These are phyloP conservation scores for Amorphotheca resinae DNA, from an alignment of 495 filamentous ascomycete species.

Conservation along the genomic window DNA sequence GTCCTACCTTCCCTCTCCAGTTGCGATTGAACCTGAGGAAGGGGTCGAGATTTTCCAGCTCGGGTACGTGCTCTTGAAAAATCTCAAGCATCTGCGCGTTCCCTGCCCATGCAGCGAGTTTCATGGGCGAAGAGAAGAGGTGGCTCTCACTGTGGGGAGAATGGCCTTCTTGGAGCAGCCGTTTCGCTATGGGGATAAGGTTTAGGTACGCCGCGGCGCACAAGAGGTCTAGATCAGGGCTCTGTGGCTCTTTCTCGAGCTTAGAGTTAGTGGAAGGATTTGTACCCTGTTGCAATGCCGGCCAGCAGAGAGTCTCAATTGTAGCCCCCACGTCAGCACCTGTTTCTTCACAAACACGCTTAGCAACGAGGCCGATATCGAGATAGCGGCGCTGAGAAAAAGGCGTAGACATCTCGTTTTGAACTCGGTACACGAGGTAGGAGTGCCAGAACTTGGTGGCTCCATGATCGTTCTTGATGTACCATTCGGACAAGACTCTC, in stretches of 20 bases:
- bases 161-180: conserved; percentile 9
- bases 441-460: conserved; percentile 14
- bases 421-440: conserved; percentile 15
- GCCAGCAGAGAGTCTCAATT: conserved; percentile 15
- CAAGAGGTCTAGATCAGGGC: conserved; percentile 6
- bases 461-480: conserved; percentile 5
- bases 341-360: conserved; percentile 8
- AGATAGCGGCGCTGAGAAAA: conserved; percentile 3
- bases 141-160: not conserved
- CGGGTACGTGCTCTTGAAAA: conserved; percentile 11
- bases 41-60: not conserved
- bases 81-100: conserved; percentile 9
- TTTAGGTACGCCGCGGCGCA: conserved; percentile 13
- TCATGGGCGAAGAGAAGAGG: conserved; percentile 13
- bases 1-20: conserved; percentile 3
- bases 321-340: not conserved
- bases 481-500: not conserved
- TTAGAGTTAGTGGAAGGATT: too few species aligned
- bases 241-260: not conserved
- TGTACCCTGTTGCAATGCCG: conserved; percentile 3
- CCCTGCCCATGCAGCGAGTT: conserved; percentile 13
- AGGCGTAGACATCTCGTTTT: conserved; percentile 9
- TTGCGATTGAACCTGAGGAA: too few species aligned
- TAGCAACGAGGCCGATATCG: conserved; percentile 6
- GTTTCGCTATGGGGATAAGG: conserved; percentile 8